phyloP scores from a whole-genome alignment of 345 rosid species.

The Hirschfeldia incana region DNA sequence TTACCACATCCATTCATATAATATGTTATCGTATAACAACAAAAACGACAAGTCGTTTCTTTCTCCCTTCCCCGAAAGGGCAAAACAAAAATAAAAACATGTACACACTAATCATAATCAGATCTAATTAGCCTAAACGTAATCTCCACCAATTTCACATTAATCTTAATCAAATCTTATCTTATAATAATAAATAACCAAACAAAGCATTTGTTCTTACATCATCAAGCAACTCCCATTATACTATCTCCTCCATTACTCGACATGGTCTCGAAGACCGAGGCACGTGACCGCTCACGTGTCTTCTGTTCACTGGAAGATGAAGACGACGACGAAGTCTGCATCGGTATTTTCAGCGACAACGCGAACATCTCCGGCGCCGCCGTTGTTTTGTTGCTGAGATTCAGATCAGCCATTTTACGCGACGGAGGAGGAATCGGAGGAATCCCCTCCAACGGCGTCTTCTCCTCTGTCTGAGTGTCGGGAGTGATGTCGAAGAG shows the following conservation, averaged over 20 bases:
- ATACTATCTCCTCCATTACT: slow-evolving; percentile 66
- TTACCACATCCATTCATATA: background rate
- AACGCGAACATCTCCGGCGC: slow-evolving; percentile 36
- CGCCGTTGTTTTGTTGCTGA: slow-evolving; percentile 38
- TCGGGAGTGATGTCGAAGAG: slow-evolving; percentile 72
- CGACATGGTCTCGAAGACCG: slow-evolving; percentile 54
- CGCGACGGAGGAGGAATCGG: slow-evolving; percentile 68
- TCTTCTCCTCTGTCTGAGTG: slow-evolving; percentile 13
- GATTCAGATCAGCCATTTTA: slow-evolving; percentile 66
- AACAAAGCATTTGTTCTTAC: slow-evolving; percentile 20
- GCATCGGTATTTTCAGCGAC: slow-evolving; percentile 52
- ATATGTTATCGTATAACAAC: background rate
- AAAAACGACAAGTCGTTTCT: slow-evolving; percentile 23
- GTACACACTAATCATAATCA: slow-evolving; percentile 24
- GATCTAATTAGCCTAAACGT: slow-evolving; percentile 22
- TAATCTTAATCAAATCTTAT: slow-evolving; percentile 13
- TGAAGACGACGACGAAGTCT: slow-evolving; percentile 39
- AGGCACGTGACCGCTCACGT: slow-evolving; percentile 41
- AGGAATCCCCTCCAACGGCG: slow-evolving; percentile 33
- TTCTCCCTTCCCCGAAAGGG: slow-evolving; percentile 10
- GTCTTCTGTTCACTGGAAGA: slow-evolving; percentile 51
- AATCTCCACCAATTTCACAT: background rate
- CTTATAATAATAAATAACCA: background rate
- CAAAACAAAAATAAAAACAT: background rate
- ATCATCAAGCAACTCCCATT: slow-evolving; percentile 64